Evolutionary conservation across 176 grass and related monocot species (phyloP), one percentile per base, ranked within the genome.

Genomic region (Lolium rigidum): DNA sequence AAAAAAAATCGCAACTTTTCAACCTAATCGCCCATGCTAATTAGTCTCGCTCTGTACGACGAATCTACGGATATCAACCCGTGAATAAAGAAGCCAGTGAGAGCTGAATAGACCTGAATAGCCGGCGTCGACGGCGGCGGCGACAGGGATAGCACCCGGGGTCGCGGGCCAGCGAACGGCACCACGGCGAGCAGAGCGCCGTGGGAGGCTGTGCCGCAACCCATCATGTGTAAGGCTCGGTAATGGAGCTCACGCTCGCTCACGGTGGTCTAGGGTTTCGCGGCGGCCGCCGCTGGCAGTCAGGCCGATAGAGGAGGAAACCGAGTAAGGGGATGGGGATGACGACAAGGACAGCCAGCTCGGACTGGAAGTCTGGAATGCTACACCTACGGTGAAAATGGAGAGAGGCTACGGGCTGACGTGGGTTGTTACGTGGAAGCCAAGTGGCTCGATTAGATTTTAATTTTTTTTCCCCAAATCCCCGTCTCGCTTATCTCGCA

Each of bases 211-310:
- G 86, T 76, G 70, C 86, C 73, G 37, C 69, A 84, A 49, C 80
- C 82, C 93, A 94, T 94, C 13, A 21, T 49, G 3, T 43, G 7
- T 43, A 13, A 10, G 5, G 10, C 21, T 66, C 44, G 37, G 2
- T 56, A 66, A 61, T 67, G 64, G 31, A 43, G 47, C 20, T 26
- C 56, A 38, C 77, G 56, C 24, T 80, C 43, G 20, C 66, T 80
- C 48, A 21, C 20, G 11, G 11, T 12, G 59, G 59, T 37, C 68
- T 91, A 87, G 81, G 89, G 89, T 91, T 90, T 90, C 84, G 46
- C 69, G 5, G 18, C 15, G 61, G 67, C 48, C 48, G 59, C 54
- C 15, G 22, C 58, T n/a, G 57, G 14, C 69, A 21, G 73, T 18
- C 17, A 4, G 31, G 10, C 16, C 22, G 58, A 13, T 4, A 16